These are phyloP conservation scores for Metarhizium robertsii DNA, from an alignment of 2,329 filamentous ascomycete genomes.

Conservation along the genomic window DNA sequence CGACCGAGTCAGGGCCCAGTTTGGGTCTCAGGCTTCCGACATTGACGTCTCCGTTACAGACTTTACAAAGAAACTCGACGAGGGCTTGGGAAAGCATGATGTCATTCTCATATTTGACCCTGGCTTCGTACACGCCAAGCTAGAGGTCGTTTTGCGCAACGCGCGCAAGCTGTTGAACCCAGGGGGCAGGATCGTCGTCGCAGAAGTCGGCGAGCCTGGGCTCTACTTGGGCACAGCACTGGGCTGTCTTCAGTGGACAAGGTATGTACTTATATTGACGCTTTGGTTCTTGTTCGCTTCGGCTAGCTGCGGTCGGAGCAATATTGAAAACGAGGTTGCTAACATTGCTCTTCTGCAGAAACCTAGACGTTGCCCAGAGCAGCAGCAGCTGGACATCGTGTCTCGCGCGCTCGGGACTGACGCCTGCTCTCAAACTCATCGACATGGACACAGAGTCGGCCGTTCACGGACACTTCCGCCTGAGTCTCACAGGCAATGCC, in stretches of 20 bases:
- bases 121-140: not conserved
- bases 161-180: not conserved
- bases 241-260: not conserved
- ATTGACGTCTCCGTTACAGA: not conserved
- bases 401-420: not conserved
- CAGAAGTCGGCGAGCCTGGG: not conserved
- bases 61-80: not conserved
- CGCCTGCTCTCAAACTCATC: not conserved
- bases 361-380: not conserved
- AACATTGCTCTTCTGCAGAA: not conserved
- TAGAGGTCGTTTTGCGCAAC: not conserved
- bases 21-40: not conserved
- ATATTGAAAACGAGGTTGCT: not conserved
- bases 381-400: not conserved
- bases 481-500: not conserved
- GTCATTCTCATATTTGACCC: not conserved
- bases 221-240: not conserved
- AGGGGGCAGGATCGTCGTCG: not conserved
- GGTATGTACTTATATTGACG: not conserved
- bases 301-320: not conserved
- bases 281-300: not conserved
- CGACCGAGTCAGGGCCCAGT: not conserved
- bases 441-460: not conserved
- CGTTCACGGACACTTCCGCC: not conserved
- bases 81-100: not conserved